A percentile compares a stretch with the other conserved stretches of the same genome.
These are phyloP conservation scores for Claviceps maximensis DNA, from an alignment of 2,329 filamentous ascomycete genomes.

Conservation along the genomic window DNA sequence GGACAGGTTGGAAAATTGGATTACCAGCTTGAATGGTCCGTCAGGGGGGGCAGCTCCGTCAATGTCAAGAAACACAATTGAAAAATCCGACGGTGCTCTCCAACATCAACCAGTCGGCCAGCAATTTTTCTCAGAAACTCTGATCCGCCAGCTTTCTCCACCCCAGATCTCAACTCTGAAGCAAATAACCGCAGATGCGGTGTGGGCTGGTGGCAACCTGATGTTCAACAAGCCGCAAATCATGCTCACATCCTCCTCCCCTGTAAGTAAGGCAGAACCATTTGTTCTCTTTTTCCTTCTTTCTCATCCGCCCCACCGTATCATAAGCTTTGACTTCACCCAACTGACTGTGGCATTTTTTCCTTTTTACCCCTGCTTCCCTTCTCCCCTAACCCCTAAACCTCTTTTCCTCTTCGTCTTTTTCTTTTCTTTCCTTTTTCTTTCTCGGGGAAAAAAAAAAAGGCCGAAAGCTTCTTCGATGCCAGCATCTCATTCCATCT, in stretches of 20 bases:
- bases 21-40: neutral
- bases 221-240: neutral
- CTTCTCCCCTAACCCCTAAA: neutral
- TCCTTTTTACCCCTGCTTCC: neutral
- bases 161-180: neutral
- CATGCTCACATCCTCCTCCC: neutral
- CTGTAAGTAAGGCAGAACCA: neutral
- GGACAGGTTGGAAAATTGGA: constrained; percentile 1
- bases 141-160: neutral
- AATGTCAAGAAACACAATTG: neutral
- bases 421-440: neutral
- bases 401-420: neutral
- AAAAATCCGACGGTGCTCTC: neutral
- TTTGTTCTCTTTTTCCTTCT: neutral
- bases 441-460: neutral
- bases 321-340: too few species aligned
- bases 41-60: neutral
- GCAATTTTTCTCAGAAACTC: neutral
- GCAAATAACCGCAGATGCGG: neutral
- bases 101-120: neutral
- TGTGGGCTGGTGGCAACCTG: constrained; percentile 1
- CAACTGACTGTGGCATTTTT: neutral
- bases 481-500: constrained; percentile 1
- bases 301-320: too few species aligned
- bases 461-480: neutral